Percentiles rank a stretch among this genome's conserved stretches.
phyloP scores from a whole-genome alignment of 2,329 filamentous ascomycete genomes.

The Aurifilum marmelostoma region DNA sequence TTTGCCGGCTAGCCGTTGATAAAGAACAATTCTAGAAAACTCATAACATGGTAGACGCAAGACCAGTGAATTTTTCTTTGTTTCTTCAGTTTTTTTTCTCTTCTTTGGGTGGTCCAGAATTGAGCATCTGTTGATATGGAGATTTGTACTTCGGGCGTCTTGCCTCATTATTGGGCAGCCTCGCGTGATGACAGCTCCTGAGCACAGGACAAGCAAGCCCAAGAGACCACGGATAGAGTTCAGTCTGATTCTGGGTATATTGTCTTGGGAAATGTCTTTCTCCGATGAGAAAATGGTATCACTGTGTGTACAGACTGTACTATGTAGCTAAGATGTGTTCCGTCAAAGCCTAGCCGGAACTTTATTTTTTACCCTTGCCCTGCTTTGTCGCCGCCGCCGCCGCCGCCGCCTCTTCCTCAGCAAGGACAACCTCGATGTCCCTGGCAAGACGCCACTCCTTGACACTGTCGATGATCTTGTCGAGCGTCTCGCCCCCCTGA shows the following conservation, averaged over 20 bases:
- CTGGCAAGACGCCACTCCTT: constrained; percentile 73
- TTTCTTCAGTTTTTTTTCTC: no score
- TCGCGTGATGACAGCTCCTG: neutral
- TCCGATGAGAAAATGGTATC: constrained; percentile 5
- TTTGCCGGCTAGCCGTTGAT: constrained; percentile 8
- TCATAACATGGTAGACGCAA: neutral
- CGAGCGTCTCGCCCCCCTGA: constrained; percentile 70
- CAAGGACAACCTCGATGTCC: constrained; percentile 73
- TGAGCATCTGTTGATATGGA: neutral
- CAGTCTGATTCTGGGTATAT: neutral
- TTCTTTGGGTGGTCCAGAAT: neutral
- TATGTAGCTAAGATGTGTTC: neutral
- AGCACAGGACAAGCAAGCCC: neutral
- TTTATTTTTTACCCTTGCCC: constrained; percentile 31
- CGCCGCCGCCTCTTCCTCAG: constrained; percentile 58
- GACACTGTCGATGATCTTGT: constrained; percentile 77
- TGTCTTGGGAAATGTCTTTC: neutral
- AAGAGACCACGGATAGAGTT: neutral
- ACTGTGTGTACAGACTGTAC: neutral
- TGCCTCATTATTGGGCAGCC: neutral
- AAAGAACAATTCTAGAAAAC: constrained; percentile 2
- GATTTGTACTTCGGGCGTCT: neutral
- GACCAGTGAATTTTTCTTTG: neutral
- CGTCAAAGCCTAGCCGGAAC: neutral
- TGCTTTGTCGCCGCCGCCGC: constrained; percentile 31